phyloP scores from a whole-genome alignment of 768 basidiomycete genomes.

The Zangia roseola region DNA sequence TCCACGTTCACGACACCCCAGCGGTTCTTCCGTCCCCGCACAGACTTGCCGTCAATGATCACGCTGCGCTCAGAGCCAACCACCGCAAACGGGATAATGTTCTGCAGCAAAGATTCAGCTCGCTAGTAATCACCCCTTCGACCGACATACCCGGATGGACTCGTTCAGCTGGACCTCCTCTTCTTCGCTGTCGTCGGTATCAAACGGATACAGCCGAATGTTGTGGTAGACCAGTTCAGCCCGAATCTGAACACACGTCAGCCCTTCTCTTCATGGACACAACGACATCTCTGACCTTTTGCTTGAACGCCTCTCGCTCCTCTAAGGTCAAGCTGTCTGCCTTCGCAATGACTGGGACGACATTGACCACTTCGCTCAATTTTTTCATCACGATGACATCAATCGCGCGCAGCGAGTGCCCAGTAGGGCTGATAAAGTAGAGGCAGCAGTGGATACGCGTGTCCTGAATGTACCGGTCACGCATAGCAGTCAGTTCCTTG shows the following conservation, averaged over 20 bases:
- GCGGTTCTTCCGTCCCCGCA: conserved; percentile 94
- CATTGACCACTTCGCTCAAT: conserved; percentile 97
- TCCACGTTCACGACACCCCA: conserved; percentile 99
- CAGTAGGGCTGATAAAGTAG: conserved; percentile 99
- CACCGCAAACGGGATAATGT: conserved; percentile 94
- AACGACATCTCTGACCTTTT: conserved; percentile 53
- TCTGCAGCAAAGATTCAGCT: conserved; percentile 43
- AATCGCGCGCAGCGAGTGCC: conserved; percentile 92
- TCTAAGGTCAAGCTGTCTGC: conserved; percentile 91
- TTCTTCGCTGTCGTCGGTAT: conserved; percentile 92
- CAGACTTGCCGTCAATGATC: conserved; percentile 92
- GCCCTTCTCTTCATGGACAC: not conserved
- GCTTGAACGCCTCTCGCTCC: conserved; percentile 91
- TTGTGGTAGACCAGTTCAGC: conserved; percentile 89
- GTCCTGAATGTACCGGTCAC: conserved; percentile 97
- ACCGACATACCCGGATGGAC: conserved; percentile 73
- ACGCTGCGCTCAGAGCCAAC: conserved; percentile 97
- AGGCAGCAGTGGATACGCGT: conserved; percentile 98
- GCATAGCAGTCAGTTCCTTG: conserved; percentile 98
- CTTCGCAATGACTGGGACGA: conserved; percentile 99
- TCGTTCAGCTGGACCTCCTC: conserved; percentile 92
- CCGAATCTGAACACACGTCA: conserved; percentile 64
- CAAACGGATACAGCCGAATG: conserved; percentile 95
- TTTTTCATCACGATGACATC: conserved; percentile 99
- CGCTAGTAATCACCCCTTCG: not conserved